Evolutionary conservation across 1,284 basidiomycete genomes (phyloP), one percentile per base, ranked within the genome.

Genomic region (Rhodotorula sp.): DNA sequence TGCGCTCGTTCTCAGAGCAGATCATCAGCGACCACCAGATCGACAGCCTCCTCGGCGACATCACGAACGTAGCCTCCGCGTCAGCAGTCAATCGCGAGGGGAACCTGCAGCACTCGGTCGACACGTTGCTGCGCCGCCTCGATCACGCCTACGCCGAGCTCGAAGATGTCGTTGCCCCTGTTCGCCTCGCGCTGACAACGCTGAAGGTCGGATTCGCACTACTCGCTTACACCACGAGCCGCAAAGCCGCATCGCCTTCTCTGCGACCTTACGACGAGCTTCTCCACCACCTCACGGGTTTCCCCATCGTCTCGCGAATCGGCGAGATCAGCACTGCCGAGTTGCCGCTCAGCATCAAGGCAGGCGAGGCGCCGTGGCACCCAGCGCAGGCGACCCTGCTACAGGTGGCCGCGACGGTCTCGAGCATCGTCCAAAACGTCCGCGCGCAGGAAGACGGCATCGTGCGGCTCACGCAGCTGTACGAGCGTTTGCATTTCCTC

Each of bases 401-500:
- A 22, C 73, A 75, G 62, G 52, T 73, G 46, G 59, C 73, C 1
- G 68, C 73, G 3, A 59, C 70, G 53, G 59, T 67, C 11, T 55
- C 50, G 13, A 61, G 56, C 22, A 61, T 69, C n/a, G 59, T 52
- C 26, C 46, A 56, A n/a, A 34, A 69, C 30, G 63, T 58, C 30
- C 18, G 37, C 28, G 55, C 47, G 40, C 46, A 54, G 28, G 30
- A 31, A 3, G 52, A 30, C 15, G 37, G 62, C 2, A 54, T 91
- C 24, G 83, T 86, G 55, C 77, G 77, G 5, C 79, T 85, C 53
- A 72, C 69, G 10, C 69, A 71, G 31, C 63, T 74, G 13, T 94
- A 92, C 76, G 89, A 92, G 66, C 87, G 89, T 75, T 83, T 89
- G 1, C 85, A 88, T 66, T 84, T 87, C 28, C 84, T 95, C 13